These are phyloP conservation scores for Diplodia scrobiculata DNA, from an alignment of 2,329 filamentous ascomycete genomes.

Conservation along the genomic window DNA sequence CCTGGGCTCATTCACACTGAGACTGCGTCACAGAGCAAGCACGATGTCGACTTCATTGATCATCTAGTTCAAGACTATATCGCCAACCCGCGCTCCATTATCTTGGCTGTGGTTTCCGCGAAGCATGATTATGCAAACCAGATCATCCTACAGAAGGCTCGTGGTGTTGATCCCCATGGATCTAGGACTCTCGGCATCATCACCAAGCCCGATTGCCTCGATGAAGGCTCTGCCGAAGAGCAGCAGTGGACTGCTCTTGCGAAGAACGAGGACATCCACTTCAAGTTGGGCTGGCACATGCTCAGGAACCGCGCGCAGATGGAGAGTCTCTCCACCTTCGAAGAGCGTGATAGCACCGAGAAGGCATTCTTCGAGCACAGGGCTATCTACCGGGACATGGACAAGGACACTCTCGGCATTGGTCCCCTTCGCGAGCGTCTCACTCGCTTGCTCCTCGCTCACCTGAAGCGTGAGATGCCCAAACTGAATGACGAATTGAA, in stretches of 20 bases:
- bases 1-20: slow-evolving; percentile 45
- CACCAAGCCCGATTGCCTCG: slow-evolving; percentile 44
- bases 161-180: slow-evolving; percentile 39
- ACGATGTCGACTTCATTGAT: slow-evolving; percentile 42
- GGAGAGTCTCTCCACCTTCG: slow-evolving; percentile 37
- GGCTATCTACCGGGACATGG: neutral
- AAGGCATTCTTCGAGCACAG: neutral
- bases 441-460: slow-evolving; percentile 52
- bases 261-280: slow-evolving; percentile 46
- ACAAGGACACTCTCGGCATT: slow-evolving; percentile 49
- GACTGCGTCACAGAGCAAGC: slow-evolving; percentile 38
- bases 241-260: slow-evolving; percentile 45
- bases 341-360: slow-evolving; percentile 3
- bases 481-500: slow-evolving; percentile 40
- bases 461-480: slow-evolving; percentile 44
- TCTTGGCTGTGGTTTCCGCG: slow-evolving; percentile 36
- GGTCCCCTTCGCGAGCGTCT: slow-evolving; percentile 52
- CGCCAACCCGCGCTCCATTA: slow-evolving; percentile 39
- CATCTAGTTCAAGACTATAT: slow-evolving; percentile 57
- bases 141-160: slow-evolving; percentile 50
- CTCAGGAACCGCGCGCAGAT: slow-evolving; percentile 50
- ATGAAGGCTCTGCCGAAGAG: slow-evolving; percentile 47
- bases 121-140: slow-evolving; percentile 51
- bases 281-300: slow-evolving; percentile 57
- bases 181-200: slow-evolving; percentile 44